These are phyloP conservation scores for Leccinum disarticulatum DNA, from an alignment of 768 basidiomycete species.

Conservation along the genomic window DNA sequence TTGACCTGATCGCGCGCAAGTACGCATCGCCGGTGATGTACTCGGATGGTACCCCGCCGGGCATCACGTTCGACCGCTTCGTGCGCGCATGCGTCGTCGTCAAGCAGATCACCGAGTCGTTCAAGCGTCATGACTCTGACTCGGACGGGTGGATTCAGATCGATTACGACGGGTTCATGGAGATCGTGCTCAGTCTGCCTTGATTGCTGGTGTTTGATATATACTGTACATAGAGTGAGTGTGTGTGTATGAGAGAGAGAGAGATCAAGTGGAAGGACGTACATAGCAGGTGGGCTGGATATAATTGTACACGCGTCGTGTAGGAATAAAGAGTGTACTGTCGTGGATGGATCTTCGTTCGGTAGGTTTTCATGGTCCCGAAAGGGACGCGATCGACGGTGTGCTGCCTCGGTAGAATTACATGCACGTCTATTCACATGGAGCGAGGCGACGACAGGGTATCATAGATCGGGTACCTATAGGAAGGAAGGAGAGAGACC, in stretches of 20 bases:
- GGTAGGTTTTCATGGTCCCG: neutral
- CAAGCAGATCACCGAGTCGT: constrained; percentile 74
- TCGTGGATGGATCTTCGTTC: neutral
- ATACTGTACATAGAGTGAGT: neutral
- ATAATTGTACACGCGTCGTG: neutral
- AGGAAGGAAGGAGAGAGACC: neutral
- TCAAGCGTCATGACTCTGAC: constrained; percentile 64
- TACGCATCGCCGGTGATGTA: constrained; percentile 51
- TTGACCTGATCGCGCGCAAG: constrained; percentile 71
- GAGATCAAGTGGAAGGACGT: neutral
- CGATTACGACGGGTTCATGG: constrained; percentile 57
- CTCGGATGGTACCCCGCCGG: constrained; percentile 40
- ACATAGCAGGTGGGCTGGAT: neutral
- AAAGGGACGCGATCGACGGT: neutral
- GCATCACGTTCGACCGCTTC: constrained; percentile 85
- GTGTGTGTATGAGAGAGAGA: neutral
- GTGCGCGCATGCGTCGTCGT: constrained; percentile 83
- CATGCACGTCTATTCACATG: neutral
- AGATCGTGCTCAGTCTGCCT: constrained; percentile 46
- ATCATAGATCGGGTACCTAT: neutral
- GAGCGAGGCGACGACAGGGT: neutral
- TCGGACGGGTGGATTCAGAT: constrained; percentile 54
- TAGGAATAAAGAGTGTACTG: constrained; percentile 10
- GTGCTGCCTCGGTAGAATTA: constrained; percentile 1
- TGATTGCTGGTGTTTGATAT: constrained; percentile 22